phyloP scores from a whole-genome alignment of 1,284 basidiomycete species.

The Puccinia triticina region DNA sequence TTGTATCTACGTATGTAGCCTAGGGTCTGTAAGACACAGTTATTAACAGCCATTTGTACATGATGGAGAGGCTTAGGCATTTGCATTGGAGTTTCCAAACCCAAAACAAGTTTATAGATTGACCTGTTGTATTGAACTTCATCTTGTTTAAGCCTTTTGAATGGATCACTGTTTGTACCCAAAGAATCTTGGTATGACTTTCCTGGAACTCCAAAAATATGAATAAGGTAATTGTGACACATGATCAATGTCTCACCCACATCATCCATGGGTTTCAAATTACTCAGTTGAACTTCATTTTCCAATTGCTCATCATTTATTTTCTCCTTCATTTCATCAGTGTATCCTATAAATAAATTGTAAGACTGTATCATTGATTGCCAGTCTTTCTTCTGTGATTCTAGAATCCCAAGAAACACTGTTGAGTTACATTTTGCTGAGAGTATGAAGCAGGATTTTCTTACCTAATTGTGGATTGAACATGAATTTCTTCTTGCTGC shows the following conservation, averaged over 20 bases:
- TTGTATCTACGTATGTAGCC: neutral
- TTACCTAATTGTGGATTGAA: neutral
- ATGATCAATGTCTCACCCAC: neutral
- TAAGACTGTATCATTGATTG: neutral
- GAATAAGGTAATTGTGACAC: neutral
- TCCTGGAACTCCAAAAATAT: constrained; percentile 3
- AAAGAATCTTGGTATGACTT: neutral
- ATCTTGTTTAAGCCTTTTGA: neutral
- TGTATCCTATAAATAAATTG: neutral
- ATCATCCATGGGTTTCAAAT: neutral
- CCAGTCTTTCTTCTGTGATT: neutral
- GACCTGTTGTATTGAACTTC: neutral
- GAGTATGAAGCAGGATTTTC: neutral
- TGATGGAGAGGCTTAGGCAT: neutral
- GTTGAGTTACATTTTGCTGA: neutral
- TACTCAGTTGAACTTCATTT: neutral
- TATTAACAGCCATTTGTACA: neutral
- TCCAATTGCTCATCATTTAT: too few relatives aligned
- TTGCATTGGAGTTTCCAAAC: neutral
- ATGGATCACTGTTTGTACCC: neutral
- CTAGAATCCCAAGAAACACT: neutral
- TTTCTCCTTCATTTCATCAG: neutral
- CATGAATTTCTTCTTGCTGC: neutral
- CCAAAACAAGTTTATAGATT: neutral
- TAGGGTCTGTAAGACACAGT: constrained; percentile 6